Evolutionary conservation across 257 asterid genomes (phyloP), one percentile per base, ranked within the genome.

Genomic region (Datura wrightii): DNA sequence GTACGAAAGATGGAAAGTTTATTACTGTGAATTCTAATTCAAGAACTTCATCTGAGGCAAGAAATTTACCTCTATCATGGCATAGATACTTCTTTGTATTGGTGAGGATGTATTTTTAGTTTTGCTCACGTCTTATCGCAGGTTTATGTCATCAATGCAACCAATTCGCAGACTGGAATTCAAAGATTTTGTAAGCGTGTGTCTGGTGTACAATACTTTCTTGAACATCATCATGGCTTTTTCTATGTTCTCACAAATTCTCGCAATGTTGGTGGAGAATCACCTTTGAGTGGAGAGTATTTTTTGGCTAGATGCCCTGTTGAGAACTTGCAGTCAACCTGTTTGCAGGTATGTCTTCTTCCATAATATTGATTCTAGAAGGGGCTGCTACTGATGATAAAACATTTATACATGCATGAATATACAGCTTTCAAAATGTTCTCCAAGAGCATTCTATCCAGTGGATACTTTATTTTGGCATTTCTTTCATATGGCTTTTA

Each of bases 1-100:
- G 97, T 88, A 93, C 99, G 79, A 96, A 94, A 90, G 98, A 96
- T 86, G 93, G 97, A 83, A 93, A 96, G 90, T 96, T 93, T 89
- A 88, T 96, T 59, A 96, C 98, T 86, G 95, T 96, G 93, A 96
- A 96, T 88, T 96, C 99, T 83, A 96, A 93, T 90, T 96, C 99
- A 79, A 93, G 99, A 92, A 91, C 97, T 89, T 94, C 99, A 91
- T 96, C 99, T 82, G 99, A 96, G 99, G 99, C 48, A 93, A 93
- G 92, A 96, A 89, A 87, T 88, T 86, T 91, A 87, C 84, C 87
- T 87, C 62, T 87, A 84, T 86, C 92, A 83, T 36, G 80, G 89
- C 80, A 79, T 44, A 37, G 18, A 66, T 19, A 50, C 60, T 69
- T 83, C 46, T 58, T 83, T 60, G 34, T 65, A 78, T 83, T 71